Evolutionary conservation across 169 alveolate genomes (phyloP), one percentile per base, ranked within the genome.

Genomic region (Cytauxzoon felis): DNA sequence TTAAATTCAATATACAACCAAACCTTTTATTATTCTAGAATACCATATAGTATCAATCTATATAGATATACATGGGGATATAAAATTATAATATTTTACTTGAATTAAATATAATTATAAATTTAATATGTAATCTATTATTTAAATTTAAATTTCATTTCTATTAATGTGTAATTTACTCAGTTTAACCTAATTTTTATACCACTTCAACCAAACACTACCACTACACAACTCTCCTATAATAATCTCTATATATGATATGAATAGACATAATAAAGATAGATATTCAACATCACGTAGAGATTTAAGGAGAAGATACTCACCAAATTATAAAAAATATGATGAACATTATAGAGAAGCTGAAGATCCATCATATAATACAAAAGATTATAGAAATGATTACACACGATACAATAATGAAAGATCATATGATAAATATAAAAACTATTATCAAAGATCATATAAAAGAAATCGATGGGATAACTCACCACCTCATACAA

Each of bases 251-350:
- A 5, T 43, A 43, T 43, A 21, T 43, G 24, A 29, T 45, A 21
- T 50, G 18, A 23, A 19, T 53, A 18, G 38, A 1, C 16, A 53
- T 53, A 49, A 49, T 34, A 26, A 49, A 53, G 2, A 21, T 23
- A 21, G 63, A 53, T 53, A 53, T 53, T 53, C 38, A 23, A 5
- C 38, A 27, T 34, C 63, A 53, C 63, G 51, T 27, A 49, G 38
- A 53, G 38, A 53, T 53, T 53, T 34, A 24, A 49, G 34, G 34
- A 9, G 23, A 26, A 2, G 7, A 13, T 11, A 19, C 9, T 34
- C 34, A 18, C 51, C 33, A 19, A 27, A 9, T 11, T 9, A 5
- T 9, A 27, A 53, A 3, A 53, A 53, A 9, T 13, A 19, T 1
- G 63, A 53, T 7, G 33, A 2, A 34, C 38, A 45, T 2, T 7